Conservation (phyloP, 768 basidiomycete species). For the Leccinum subtestaceum region DNA sequence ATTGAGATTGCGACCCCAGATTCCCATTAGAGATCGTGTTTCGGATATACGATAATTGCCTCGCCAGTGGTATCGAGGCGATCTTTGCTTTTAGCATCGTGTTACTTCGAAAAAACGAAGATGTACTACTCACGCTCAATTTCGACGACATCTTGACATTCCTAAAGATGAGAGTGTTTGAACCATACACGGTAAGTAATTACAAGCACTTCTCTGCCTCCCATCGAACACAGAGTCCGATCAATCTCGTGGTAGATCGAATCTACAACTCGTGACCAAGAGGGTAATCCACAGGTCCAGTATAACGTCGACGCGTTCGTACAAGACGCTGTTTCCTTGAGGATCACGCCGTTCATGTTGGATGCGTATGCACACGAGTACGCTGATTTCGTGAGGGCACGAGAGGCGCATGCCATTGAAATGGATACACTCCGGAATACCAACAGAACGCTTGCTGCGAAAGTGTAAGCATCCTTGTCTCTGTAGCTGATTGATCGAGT, state of each 20-base stretch:
- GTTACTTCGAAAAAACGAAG: conserved; percentile 86
- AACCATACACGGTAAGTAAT: conserved; percentile 62
- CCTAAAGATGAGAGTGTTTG: conserved; percentile 78
- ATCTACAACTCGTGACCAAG: conserved; percentile 26
- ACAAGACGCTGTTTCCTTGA: conserved; percentile 77
- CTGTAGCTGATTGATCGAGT: background rate
- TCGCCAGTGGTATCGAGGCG: conserved; percentile 96
- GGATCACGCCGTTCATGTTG: conserved; percentile 94
- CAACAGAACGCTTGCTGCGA: conserved; percentile 71
- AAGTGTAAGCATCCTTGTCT: conserved; percentile 63
- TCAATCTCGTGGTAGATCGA: conserved; percentile 23
- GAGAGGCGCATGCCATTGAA: conserved; percentile 80
- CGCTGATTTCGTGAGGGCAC: conserved; percentile 70
- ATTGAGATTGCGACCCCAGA: conserved; percentile 38
- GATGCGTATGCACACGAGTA: conserved; percentile 89
- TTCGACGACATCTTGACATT: conserved; percentile 90
- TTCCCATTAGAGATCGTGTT: conserved; percentile 94
- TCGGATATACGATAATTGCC: conserved; percentile 93
- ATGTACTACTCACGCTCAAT: conserved; percentile 69
- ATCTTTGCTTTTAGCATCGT: conserved; percentile 93
- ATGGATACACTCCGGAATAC: conserved; percentile 78
- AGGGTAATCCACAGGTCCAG: conserved; percentile 21
- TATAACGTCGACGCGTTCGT: conserved; percentile 84
- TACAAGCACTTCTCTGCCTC: background rate
- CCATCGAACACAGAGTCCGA: background rate